Base-by-base conservation (phyloP, 75 land plant species). In the Sequoiadendron giganteum region DNA sequence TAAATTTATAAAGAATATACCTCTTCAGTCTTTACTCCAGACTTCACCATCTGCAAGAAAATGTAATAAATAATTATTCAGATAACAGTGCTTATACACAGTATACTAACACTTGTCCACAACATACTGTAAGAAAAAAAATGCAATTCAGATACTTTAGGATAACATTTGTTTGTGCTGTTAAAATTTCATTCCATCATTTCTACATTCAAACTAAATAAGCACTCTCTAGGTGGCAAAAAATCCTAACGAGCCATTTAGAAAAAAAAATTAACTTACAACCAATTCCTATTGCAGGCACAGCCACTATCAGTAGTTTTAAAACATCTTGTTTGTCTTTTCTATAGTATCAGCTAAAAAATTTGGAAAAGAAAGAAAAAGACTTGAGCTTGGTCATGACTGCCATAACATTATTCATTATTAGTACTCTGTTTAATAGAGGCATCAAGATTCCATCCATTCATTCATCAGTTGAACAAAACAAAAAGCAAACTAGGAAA, bases 11-110 rank as follows among this genome's bases (percentile, higher is more conserved):
- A 58, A 25, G 32, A 86, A 55, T 76, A 86, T 90, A 93, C 94
- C 94, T 93, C 94, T 8, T 91, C 68, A 83, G 84, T 89, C 72
- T 89, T 90, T 86, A 93, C 34, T 56, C 93, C 92, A 38, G 88
- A 89, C 73, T n/a, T 43, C 15, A 92, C 88, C 39, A 86, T 86
- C 94, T 93, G 94, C 85, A 92, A 58, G 34, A 88, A 42, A 87
- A 43, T 1, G 16, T 38, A 86, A 91, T 54, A 19, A 40, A 88
- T 28, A 10, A 1, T 45, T 43, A 82, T 82, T 82, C 34, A 25
- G 49, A 21, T 28, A 82, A 82, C 14, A 47, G 32, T 28, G 48
- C 34, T 75, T 14, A 8, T 11, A n/a, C 45, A 40, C 10, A 39
- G 55, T 19, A 19, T 9, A 80, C 43, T 38, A 39, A 42, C 14